phyloP scores from a whole-genome alignment of 1,284 basidiomycete species.

The Caloboletus firmus region DNA sequence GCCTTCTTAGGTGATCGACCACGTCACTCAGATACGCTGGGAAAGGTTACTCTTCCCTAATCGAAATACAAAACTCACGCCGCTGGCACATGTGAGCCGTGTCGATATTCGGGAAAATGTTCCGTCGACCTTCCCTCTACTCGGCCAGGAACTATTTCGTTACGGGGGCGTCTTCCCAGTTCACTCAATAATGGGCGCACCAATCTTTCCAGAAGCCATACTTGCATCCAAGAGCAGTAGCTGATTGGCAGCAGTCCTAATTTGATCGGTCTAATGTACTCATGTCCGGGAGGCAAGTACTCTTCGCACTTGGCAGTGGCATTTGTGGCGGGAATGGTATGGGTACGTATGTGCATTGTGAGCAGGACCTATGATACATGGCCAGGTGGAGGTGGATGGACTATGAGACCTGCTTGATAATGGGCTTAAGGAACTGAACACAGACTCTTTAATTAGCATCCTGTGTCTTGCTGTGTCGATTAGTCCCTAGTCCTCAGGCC shows the following conservation, averaged over 20 bases:
- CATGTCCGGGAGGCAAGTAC: no score
- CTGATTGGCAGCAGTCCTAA: no score
- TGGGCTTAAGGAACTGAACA: neutral
- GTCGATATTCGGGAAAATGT: neutral
- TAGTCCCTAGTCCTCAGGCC: no score
- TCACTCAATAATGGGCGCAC: no score
- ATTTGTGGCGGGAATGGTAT: neutral
- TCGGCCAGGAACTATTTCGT: no score
- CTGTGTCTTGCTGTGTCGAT: conserved; percentile 24
- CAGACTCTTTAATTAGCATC: neutral
- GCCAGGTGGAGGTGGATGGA: no score
- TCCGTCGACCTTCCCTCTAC: neutral
- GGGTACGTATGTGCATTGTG: neutral
- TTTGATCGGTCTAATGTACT: no score
- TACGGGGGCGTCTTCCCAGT: no score
- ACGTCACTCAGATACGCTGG: neutral
- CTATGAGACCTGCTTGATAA: no score
- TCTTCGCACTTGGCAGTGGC: neutral
- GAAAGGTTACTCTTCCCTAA: neutral
- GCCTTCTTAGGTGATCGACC: neutral
- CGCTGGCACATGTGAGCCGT: neutral
- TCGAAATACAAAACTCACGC: neutral
- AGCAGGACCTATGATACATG: no score
- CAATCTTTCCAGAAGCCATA: no score
- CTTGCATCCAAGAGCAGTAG: no score